Evolutionary conservation across 2,329 filamentous ascomycete genomes (phyloP), one percentile per base, ranked within the genome.

Genomic region (Ascosphaera aggregata): DNA sequence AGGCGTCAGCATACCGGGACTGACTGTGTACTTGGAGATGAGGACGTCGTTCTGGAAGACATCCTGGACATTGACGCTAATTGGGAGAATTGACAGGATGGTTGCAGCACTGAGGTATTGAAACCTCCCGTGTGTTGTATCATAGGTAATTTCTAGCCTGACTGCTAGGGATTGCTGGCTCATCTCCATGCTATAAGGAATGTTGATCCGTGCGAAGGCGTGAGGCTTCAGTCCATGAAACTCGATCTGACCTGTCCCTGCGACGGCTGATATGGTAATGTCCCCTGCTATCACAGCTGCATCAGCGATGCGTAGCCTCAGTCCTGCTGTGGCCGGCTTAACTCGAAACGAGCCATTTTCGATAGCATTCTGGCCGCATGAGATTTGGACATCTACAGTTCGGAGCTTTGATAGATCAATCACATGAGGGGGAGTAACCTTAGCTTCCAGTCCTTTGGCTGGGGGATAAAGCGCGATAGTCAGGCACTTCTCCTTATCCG

Each of bases 51-150:
- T 73, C 52, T 93, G 92, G 63, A 95, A 95, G 19, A 91, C 72
- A 48, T 98, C 89, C 49, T 95, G 85, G 4, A 98, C 89, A 46
- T 95, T 95, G 44, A 98, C 89, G 2, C 86, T 85, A 2, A 98
- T 65, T 0, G 82, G 80, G 3, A 98, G 63, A 1, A 78, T 69
- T 1, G 89, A 76, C 2, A 75, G 68, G 16, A 91, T 65, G 2
- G 65, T 69, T 16, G 70, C 67, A 5, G 66, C 64, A 13, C 67
- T 69, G 13, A 71, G 67, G 51, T 76, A 77, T 40, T 66, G 63
- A 45, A 81, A 80, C 5, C 61, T 63, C 2, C 75, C 78, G 2
- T 69, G 59, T 0, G 71, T 63, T 0, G 80, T 85, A 2, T 67
- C 67, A 50, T 89, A 92, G 1, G 63, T 65, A 8, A 84, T 64